phyloP scores from a whole-genome alignment of 208 protist genomes.

The Acanthamoeba healyi region DNA sequence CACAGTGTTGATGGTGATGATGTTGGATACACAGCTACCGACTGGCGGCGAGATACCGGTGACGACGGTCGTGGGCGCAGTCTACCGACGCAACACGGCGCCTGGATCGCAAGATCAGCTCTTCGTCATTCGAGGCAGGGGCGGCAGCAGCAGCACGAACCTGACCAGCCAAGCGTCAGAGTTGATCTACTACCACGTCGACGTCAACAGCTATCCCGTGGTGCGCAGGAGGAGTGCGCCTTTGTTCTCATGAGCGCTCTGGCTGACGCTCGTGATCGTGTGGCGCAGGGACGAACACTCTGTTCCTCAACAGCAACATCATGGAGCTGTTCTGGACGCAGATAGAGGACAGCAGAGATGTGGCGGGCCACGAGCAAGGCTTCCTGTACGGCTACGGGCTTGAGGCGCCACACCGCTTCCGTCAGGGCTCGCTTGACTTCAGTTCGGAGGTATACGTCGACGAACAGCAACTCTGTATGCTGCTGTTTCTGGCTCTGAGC shows the following conservation, averaged over 20 bases:
- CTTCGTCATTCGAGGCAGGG: not conserved
- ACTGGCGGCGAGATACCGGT: not conserved
- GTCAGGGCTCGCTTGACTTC: not conserved
- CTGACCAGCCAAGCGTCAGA: not conserved
- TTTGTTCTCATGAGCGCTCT: not conserved
- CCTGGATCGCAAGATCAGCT: not conserved
- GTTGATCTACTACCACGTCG: not conserved
- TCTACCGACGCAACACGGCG: not conserved
- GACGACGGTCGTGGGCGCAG: not conserved
- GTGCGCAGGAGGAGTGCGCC: no score
- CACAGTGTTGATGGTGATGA: not conserved
- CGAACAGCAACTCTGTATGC: not conserved
- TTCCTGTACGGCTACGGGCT: not conserved
- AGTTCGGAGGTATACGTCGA: not conserved
- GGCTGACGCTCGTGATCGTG: not conserved
- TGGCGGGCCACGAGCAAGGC: not conserved
- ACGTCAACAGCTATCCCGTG: not conserved
- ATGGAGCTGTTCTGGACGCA: not conserved
- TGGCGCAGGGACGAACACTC: not conserved
- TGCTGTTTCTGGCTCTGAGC: not conserved
- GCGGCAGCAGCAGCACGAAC: no score
- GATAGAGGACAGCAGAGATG: not conserved
- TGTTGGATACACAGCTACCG: no score
- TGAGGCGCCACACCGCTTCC: not conserved
- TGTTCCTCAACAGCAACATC: not conserved